Conservation (phyloP, 2,329 filamentous ascomycete genomes). For the Talaromyces sp. region DNA sequence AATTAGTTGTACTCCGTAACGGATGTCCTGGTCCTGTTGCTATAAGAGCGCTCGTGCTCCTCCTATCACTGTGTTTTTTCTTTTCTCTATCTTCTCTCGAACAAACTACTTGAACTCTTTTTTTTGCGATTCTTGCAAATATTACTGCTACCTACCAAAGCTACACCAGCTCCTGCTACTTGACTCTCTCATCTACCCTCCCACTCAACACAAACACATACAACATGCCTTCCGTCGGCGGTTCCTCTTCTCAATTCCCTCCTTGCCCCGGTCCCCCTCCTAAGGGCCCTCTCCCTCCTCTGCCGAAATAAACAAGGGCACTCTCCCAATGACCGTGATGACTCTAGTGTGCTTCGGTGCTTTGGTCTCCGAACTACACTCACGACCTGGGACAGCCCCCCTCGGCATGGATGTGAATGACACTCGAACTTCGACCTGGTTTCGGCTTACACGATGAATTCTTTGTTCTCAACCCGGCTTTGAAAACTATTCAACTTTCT, state of each 20-base stretch:
- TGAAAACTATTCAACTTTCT: slow-evolving; percentile 16
- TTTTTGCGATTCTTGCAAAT: background rate
- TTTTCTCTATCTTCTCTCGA: slow-evolving; percentile 11
- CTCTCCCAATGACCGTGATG: slow-evolving; percentile 36
- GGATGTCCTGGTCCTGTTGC: slow-evolving; percentile 8
- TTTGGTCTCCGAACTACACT: slow-evolving; percentile 23
- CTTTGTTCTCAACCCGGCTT: slow-evolving; percentile 23
- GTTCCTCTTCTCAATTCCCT: slow-evolving; percentile 36
- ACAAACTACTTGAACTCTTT: slow-evolving; percentile 1
- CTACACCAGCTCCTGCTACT: slow-evolving; percentile 4
- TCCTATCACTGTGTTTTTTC: background rate
- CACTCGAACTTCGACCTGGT: slow-evolving; percentile 28
- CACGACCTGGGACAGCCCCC: slow-evolving; percentile 24
- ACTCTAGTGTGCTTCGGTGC: slow-evolving; percentile 24
- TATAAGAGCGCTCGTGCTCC: slow-evolving; percentile 22
- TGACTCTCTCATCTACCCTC: background rate
- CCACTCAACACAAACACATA: slow-evolving; percentile 9
- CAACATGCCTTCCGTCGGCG: slow-evolving; percentile 42
- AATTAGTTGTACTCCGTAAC: slow-evolving; percentile 18
- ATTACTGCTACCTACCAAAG: background rate
- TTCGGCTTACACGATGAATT: slow-evolving; percentile 27
- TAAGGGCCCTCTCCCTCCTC: slow-evolving; percentile 43
- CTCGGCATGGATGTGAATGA: slow-evolving; percentile 38
- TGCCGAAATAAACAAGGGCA: slow-evolving; percentile 37
- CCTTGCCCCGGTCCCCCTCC: slow-evolving; percentile 44